phyloP scores from a whole-genome alignment of 352 stramenopile genomes.

The Phytopythium vexans region DNA sequence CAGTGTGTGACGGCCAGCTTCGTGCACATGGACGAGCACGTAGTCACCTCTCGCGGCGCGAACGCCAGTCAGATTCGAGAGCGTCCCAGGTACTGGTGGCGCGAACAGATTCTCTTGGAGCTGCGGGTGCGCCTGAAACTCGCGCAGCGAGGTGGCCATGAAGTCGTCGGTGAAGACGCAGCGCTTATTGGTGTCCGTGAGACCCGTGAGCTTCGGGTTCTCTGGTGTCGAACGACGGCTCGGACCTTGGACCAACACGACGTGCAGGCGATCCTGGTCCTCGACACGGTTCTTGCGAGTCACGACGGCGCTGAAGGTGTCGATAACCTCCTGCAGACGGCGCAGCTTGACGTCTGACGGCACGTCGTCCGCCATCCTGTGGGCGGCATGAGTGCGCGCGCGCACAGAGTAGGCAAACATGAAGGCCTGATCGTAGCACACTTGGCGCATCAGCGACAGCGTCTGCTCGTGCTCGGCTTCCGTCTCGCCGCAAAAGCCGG shows the following conservation, averaged over 20 bases:
- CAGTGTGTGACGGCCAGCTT: constrained; percentile 80
- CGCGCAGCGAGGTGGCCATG: constrained; percentile 46
- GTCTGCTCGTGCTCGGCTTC: constrained; percentile 97
- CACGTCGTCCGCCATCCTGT: constrained; percentile 96
- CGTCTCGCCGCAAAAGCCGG: constrained; percentile 99
- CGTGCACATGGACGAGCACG: constrained; percentile 75
- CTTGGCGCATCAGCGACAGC: constrained; percentile 72
- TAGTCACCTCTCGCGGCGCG: constrained; percentile 70
- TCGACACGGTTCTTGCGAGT: constrained; percentile 89
- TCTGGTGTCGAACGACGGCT: constrained; percentile 79
- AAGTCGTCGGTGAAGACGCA: constrained; percentile 76
- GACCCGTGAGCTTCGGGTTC: constrained; percentile 74
- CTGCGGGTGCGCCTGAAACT: constrained; percentile 22
- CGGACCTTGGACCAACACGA: constrained; percentile 96
- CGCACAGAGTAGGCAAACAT: constrained; percentile 99
- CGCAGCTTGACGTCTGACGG: constrained; percentile 92
- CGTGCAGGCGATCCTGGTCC: constrained; percentile 90
- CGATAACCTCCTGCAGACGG: constrained; percentile 96
- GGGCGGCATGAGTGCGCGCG: constrained; percentile 93
- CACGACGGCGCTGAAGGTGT: constrained; percentile 90
- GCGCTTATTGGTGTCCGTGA: constrained; percentile 88
- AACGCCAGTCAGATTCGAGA: constrained; percentile 19
- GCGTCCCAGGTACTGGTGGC: no score
- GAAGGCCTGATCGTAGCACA: constrained; percentile 97
- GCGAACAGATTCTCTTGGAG: no score